Evolutionary conservation across 2,329 filamentous ascomycete genomes (phyloP).

Genomic region (Epichloe scottii): DNA sequence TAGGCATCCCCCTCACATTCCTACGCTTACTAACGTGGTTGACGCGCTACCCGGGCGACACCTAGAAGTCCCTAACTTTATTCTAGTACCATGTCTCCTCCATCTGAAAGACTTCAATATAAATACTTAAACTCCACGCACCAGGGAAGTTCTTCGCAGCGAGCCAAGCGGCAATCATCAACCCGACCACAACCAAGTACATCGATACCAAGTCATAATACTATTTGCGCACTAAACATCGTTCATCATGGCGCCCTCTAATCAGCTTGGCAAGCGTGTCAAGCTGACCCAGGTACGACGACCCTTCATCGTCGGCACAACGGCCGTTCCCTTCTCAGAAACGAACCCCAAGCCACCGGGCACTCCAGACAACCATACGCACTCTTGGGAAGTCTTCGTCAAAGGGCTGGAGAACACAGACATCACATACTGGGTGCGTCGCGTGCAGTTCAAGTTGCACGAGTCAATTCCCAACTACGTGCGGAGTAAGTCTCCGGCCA

Average conservation of each 20-base stretch:
- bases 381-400: slow-evolving; percentile 93
- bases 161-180: too few relatives aligned
- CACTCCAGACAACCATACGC: slow-evolving; percentile 82
- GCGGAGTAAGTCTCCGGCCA: slow-evolving; percentile 43
- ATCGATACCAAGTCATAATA: too few relatives aligned
- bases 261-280: slow-evolving; percentile 47
- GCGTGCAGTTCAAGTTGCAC: slow-evolving; percentile 96
- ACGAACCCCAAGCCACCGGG: slow-evolving; percentile 65
- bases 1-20: too few relatives aligned
- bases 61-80: too few relatives aligned
- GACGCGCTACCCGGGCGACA: too few relatives aligned
- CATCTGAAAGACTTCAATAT: too few relatives aligned
- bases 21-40: too few relatives aligned
- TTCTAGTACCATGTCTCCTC: too few relatives aligned
- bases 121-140: too few relatives aligned
- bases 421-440: slow-evolving; percentile 89
- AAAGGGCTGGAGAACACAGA: slow-evolving; percentile 81
- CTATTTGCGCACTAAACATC: background rate
- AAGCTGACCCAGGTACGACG: slow-evolving; percentile 53
- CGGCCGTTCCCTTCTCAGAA: slow-evolving; percentile 68
- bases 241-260: slow-evolving; percentile 43
- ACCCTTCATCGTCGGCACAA: slow-evolving; percentile 64
- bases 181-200: too few relatives aligned
- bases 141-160: too few relatives aligned
- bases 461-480: slow-evolving; percentile 90